phyloP scores from a whole-genome alignment of 164 flowering plant species.

The Kalanchoe fedtschenkoi region DNA sequence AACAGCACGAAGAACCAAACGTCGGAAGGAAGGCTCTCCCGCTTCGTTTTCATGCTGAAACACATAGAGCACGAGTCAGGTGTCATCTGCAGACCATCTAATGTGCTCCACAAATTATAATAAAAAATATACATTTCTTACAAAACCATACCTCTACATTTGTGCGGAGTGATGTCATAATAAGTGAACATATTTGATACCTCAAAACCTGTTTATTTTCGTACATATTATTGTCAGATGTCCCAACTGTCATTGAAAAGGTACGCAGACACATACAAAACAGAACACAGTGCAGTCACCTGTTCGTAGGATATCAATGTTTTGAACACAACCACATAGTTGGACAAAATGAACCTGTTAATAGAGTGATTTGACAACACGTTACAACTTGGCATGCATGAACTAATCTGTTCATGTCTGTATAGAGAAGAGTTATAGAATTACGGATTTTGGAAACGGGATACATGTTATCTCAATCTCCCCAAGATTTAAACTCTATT shows the following conservation, averaged over 20 bases:
- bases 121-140: too few relatives aligned
- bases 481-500: neutral
- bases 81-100: neutral
- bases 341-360: slow-evolving; percentile 80
- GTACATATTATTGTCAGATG: slow-evolving; percentile 7
- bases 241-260: slow-evolving; percentile 2
- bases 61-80: slow-evolving; percentile 8
- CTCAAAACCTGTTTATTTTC: slow-evolving; percentile 56
- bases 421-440: neutral
- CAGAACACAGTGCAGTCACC: slow-evolving; percentile 28
- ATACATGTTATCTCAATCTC: neutral
- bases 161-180: slow-evolving; percentile 95
- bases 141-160: slow-evolving; percentile 62
- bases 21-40: slow-evolving; percentile 90
- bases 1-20: slow-evolving; percentile 91
- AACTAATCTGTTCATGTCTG: neutral
- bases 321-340: slow-evolving; percentile 74
- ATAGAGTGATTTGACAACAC: slow-evolving; percentile 6
- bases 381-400: neutral
- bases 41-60: slow-evolving; percentile 84
- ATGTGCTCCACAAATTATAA: neutral
- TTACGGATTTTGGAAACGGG: neutral
- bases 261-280: slow-evolving; percentile 6
- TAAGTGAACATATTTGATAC: slow-evolving; percentile 91
- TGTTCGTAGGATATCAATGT: slow-evolving; percentile 64